Evolutionary conservation across 345 rosid species (phyloP).

Genomic region (Orychophragmus violaceus): DNA sequence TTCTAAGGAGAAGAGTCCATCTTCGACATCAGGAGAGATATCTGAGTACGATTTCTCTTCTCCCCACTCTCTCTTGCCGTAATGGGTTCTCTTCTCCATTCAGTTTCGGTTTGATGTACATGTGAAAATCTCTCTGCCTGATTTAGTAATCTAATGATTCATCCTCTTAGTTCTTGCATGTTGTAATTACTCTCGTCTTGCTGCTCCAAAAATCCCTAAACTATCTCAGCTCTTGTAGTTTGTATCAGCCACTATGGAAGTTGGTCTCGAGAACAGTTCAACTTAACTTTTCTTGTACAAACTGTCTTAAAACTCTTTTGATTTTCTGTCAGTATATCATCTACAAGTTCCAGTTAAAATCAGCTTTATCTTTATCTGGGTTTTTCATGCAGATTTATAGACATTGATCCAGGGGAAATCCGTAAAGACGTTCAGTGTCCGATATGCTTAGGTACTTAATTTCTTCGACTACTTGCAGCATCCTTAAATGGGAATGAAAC

Average conservation of each 20-base stretch:
- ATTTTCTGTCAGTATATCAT: neutral
- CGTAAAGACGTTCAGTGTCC: constrained; percentile 80
- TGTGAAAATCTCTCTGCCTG: neutral
- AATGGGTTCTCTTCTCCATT: neutral
- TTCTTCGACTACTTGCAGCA: neutral
- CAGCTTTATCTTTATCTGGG: neutral
- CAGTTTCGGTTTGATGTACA: constrained; percentile 1
- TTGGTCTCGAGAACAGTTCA: neutral
- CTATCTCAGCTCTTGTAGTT: neutral
- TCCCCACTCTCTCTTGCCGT: neutral
- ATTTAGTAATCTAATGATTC: constrained; percentile 4
- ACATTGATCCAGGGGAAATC: constrained; percentile 49
- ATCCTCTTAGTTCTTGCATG: constrained; percentile 36
- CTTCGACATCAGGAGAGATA: constrained; percentile 53
- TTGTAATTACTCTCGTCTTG: constrained; percentile 10
- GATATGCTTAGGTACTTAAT: constrained; percentile 55
- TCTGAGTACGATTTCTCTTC: constrained; percentile 48
- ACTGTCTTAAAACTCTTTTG: neutral
- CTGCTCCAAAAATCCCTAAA: neutral
- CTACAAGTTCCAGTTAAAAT: neutral
- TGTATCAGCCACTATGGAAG: neutral
- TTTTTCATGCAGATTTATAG: constrained; percentile 38
- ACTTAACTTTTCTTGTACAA: neutral
- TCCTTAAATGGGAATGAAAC: neutral
- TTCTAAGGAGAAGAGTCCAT: constrained; percentile 47